These are phyloP conservation scores for Tylopilus subfusipes DNA, from an alignment of 768 basidiomycete genomes.

Conservation along the genomic window DNA sequence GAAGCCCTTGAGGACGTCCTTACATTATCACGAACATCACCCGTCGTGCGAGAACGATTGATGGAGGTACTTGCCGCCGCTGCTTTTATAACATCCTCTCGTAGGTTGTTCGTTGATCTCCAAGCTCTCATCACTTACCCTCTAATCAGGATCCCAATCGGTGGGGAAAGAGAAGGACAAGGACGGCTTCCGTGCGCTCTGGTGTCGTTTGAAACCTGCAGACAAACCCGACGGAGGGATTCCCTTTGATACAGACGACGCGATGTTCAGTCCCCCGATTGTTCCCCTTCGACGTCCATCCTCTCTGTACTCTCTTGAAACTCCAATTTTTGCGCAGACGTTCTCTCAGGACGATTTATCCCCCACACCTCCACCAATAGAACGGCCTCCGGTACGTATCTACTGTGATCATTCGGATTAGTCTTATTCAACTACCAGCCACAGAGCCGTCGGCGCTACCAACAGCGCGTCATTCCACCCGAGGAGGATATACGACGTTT, in stretches of 20 bases:
- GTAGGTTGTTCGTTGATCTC: conserved; percentile 9
- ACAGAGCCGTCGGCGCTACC: conserved; percentile 15
- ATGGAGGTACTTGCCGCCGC: conserved; percentile 81
- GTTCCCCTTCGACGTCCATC: conserved; percentile 32
- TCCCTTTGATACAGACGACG: conserved; percentile 74
- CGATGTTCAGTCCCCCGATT: conserved; percentile 71
- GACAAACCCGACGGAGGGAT: conserved; percentile 84
- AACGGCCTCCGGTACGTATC: conserved; percentile 19
- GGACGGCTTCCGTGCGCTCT: conserved; percentile 66
- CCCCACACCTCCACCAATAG: conserved; percentile 27
- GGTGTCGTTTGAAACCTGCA: conserved; percentile 74
- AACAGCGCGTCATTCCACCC: conserved; percentile 52
- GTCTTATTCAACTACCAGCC: background rate
- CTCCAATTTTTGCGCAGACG: conserved; percentile 39
- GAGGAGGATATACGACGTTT: conserved; percentile 84
- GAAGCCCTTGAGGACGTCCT: conserved; percentile 77
- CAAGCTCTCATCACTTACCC: background rate
- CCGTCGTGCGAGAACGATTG: conserved; percentile 77
- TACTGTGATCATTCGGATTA: too few relatives aligned
- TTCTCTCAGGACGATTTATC: conserved; percentile 27
- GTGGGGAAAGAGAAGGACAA: conserved; percentile 33
- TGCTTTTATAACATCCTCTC: conserved; percentile 45
- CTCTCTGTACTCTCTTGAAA: conserved; percentile 30
- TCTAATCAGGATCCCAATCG: conserved; percentile 16
- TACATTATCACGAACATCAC: conserved; percentile 57